Conservation (phyloP, 495 filamentous ascomycete species). For the Cairneyella variabilis region DNA sequence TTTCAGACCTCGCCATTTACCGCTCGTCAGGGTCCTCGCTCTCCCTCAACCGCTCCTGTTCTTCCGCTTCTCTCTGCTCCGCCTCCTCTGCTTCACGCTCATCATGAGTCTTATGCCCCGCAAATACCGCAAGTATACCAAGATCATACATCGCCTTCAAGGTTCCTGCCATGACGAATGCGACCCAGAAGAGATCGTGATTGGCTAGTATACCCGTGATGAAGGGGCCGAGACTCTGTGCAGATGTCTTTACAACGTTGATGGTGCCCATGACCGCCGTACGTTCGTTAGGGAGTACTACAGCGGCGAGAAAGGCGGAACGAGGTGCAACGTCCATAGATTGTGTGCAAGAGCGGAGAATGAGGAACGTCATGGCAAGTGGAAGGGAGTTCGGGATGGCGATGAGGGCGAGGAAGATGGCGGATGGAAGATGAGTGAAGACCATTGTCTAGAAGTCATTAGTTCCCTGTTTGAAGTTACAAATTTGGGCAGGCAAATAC, state of each 20-base stretch:
- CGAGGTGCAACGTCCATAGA: slow-evolving; percentile 83
- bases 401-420: slow-evolving; percentile 67
- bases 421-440: slow-evolving; percentile 76
- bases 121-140: slow-evolving; percentile 66
- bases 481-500: background rate
- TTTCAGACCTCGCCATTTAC: no score
- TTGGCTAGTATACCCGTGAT: slow-evolving; percentile 65
- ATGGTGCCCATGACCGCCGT: slow-evolving; percentile 77
- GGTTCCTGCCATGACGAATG: slow-evolving; percentile 66
- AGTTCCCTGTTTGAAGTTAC: background rate
- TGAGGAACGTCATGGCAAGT: slow-evolving; percentile 58
- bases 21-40: slow-evolving; percentile 6
- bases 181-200: slow-evolving; percentile 61
- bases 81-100: slow-evolving; percentile 3
- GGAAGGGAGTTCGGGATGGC: slow-evolving; percentile 52
- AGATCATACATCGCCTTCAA: slow-evolving; percentile 71
- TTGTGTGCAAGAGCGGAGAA: slow-evolving; percentile 64
- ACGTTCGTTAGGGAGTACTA: slow-evolving; percentile 66
- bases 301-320: slow-evolving; percentile 71
- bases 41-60: slow-evolving; percentile 30
- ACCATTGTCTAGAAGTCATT: slow-evolving; percentile 66
- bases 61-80: slow-evolving; percentile 27
- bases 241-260: slow-evolving; percentile 62
- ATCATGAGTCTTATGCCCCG: slow-evolving; percentile 2
- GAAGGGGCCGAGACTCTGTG: slow-evolving; percentile 59